Evolutionary conservation across 1,139 yeast genomes (phyloP).

Genomic region (Blastobotrys buckinghamii): DNA sequence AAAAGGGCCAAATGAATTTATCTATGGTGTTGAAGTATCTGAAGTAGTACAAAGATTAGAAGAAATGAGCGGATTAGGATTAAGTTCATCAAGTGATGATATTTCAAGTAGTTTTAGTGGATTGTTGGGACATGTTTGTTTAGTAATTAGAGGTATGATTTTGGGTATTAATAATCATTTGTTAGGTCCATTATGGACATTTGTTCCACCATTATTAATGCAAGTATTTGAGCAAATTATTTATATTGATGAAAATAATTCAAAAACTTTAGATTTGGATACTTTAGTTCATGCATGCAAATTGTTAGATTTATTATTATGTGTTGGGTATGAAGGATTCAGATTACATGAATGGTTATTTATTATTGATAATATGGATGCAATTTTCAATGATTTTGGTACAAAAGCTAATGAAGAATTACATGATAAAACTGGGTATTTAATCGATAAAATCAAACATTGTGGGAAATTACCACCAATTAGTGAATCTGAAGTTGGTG

Average conservation of each 20-base stretch:
- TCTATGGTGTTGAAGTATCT: constrained; percentile 44
- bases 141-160: constrained; percentile 57
- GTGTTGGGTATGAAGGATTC: constrained; percentile 72
- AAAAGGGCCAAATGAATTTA: constrained; percentile 50
- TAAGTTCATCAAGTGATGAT: constrained; percentile 19
- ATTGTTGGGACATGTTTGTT: constrained; percentile 44
- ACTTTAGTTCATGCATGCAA: constrained; percentile 54
- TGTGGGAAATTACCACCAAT: constrained; percentile 5
- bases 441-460: constrained; percentile 1
- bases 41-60: constrained; percentile 49
- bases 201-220: constrained; percentile 56
- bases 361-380: constrained; percentile 64
- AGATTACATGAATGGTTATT: constrained; percentile 80
- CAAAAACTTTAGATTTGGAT: constrained; percentile 25
- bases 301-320: constrained; percentile 64
- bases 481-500: not conserved
- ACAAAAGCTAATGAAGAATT: not conserved
- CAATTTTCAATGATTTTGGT: constrained; percentile 38
- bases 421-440: not conserved
- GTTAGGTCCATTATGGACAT: constrained; percentile 65
- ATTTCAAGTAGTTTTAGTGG: not conserved
- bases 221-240: constrained; percentile 38
- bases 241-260: constrained; percentile 36
- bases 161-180: constrained; percentile 59
- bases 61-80: constrained; percentile 9